A percentile compares a stretch with the other conserved stretches of the same genome.
Evolutionary conservation across 2,329 filamentous ascomycete species (phyloP).

Genomic region (Colletotrichum costaricense): DNA sequence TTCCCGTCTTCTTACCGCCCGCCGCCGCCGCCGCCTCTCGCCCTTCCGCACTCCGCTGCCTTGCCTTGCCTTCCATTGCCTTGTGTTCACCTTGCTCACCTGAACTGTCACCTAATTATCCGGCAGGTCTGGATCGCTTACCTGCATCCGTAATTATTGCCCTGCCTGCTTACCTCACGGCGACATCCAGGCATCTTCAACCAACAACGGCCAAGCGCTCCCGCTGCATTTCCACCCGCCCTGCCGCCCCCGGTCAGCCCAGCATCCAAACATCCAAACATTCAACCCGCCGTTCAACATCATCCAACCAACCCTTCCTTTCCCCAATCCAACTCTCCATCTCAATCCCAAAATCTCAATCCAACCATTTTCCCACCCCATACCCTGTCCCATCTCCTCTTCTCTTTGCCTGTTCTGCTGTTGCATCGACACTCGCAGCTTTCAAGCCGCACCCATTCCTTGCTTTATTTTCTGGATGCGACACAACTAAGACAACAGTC

Average conservation of each 20-base stretch:
- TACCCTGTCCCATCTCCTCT: neutral
- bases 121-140: too few species aligned
- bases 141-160: too few species aligned
- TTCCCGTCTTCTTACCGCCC: neutral
- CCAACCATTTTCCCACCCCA: neutral
- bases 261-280: neutral
- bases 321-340: neutral
- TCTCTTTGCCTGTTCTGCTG: neutral
- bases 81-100: neutral
- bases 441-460: neutral
- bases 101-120: too few species aligned
- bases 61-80: neutral
- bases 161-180: neutral
- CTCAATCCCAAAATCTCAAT: neutral
- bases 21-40: neutral
- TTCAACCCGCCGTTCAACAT: neutral
- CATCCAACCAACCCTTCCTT: neutral
- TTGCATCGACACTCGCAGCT: neutral
- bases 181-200: neutral
- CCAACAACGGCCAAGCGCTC: neutral
- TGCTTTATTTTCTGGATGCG: neutral
- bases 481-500: neutral
- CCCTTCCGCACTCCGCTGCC: neutral
- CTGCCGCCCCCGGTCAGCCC: too few species aligned
- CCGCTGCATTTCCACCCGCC: too few species aligned